A percentile compares a stretch with the other conserved stretches of the same genome.
Evolutionary conservation across 2,329 filamentous ascomycete genomes (phyloP).

Genomic region (Epicoccum sorghinum): DNA sequence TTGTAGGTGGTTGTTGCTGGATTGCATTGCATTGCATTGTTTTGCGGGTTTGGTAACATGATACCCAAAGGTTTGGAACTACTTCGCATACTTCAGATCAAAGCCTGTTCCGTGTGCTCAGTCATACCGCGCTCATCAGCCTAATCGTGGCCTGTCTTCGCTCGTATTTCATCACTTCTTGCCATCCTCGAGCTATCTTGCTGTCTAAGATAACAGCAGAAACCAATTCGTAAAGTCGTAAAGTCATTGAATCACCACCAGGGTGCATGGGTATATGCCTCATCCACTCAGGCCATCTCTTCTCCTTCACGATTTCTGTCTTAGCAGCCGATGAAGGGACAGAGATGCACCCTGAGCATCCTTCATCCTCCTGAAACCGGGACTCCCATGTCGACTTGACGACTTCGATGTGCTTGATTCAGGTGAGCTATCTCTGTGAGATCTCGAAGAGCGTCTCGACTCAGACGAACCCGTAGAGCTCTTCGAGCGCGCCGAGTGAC

Average conservation of each 20-base stretch:
- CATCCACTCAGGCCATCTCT: neutral
- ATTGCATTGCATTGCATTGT: conserved; percentile 8
- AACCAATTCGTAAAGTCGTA: conserved; percentile 7
- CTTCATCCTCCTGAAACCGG: conserved; percentile 4
- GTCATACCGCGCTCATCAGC: too few species aligned
- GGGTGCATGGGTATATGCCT: neutral
- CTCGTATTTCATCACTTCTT: neutral
- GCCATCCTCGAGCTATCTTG: too few species aligned
- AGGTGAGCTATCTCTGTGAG: conserved; percentile 13
- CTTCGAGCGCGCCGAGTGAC: conserved; percentile 10
- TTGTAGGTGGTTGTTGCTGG: conserved; percentile 18
- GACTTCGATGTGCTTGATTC: conserved; percentile 14
- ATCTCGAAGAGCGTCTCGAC: conserved; percentile 10
- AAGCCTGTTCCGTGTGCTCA: too few species aligned
- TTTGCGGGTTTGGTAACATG: conserved; percentile 10
- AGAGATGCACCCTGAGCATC: conserved; percentile 13
- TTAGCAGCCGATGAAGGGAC: conserved; percentile 11
- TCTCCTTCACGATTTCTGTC: conserved; percentile 11
- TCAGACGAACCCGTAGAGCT: conserved; percentile 3
- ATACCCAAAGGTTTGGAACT: conserved; percentile 12
- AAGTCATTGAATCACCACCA: conserved; percentile 3
- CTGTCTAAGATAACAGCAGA: neutral
- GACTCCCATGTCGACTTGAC: conserved; percentile 10
- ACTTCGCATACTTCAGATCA: neutral
- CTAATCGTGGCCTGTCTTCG: too few species aligned